These are phyloP conservation scores for Candida sanyiensis DNA, from an alignment of 805 yeast species.

Conservation along the genomic window DNA sequence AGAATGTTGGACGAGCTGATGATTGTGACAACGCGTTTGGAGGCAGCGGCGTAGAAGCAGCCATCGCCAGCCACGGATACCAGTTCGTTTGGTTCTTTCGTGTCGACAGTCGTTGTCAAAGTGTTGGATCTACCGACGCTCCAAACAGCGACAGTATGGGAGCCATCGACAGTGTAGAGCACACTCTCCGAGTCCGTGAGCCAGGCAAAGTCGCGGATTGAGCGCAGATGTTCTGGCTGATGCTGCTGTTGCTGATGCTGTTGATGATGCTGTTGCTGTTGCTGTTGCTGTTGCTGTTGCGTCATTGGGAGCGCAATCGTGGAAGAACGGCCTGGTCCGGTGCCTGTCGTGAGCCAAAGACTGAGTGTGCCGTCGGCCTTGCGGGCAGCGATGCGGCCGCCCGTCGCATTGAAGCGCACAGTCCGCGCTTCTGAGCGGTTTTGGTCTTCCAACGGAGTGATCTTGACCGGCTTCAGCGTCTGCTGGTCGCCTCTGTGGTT, in stretches of 20 bases:
- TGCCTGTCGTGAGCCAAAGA: slow-evolving; percentile 22
- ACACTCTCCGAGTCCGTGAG: background rate
- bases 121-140: slow-evolving; percentile 17
- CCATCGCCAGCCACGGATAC: slow-evolving; percentile 27
- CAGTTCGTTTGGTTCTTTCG: slow-evolving; percentile 23
- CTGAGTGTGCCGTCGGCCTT: slow-evolving; percentile 27
- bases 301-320: too few relatives aligned
- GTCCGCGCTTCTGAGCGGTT: slow-evolving; percentile 10
- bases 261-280: slow-evolving; percentile 33
- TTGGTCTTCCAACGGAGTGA: background rate
- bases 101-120: slow-evolving; percentile 28
- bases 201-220: slow-evolving; percentile 21
- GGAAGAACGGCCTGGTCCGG: too few relatives aligned
- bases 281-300: slow-evolving; percentile 27
- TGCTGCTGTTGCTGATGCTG: slow-evolving; percentile 47
- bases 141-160: background rate
- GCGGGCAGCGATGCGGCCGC: slow-evolving; percentile 26
- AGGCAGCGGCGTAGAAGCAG: slow-evolving; percentile 44
- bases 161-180: slow-evolving; percentile 3
- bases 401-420: slow-evolving; percentile 26
- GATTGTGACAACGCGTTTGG: slow-evolving; percentile 33
- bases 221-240: slow-evolving; percentile 43
- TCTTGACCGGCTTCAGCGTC: too few relatives aligned
- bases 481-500: too few relatives aligned
- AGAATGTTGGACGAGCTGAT: slow-evolving; percentile 25